Percentiles rank a stretch among this genome's conserved stretches.
These are phyloP conservation scores for Candida saitoana DNA, from an alignment of 805 yeast species.

Conservation along the genomic window DNA sequence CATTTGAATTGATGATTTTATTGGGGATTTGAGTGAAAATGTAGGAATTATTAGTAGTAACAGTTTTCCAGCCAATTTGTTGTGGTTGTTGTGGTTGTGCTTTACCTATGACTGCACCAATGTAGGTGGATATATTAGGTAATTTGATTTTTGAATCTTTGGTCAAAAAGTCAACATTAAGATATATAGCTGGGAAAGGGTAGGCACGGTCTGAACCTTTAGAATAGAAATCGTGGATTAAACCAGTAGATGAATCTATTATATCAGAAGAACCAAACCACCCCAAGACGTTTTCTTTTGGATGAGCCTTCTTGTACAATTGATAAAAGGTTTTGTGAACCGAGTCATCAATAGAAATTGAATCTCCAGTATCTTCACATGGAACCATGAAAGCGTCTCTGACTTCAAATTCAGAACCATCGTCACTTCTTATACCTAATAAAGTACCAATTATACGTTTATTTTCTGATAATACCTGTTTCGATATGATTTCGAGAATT, in stretches of 20 bases:
- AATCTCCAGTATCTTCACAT: conserved; percentile 67
- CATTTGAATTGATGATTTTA: conserved; percentile 49
- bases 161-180: conserved; percentile 62
- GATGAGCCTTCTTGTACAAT: conserved; percentile 71
- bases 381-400: conserved; percentile 80
- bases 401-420: conserved; percentile 70
- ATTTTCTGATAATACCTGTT: conserved; percentile 37
- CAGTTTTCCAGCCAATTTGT: conserved; percentile 38
- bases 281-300: conserved; percentile 74
- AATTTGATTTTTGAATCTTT: conserved; percentile 43
- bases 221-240: conserved; percentile 76
- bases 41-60: conserved; percentile 37
- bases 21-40: conserved; percentile 76
- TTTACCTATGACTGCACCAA: conserved; percentile 70
- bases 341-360: conserved; percentile 72
- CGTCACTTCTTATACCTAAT: conserved; percentile 78
- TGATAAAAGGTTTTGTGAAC: conserved; percentile 68
- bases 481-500: conserved; percentile 67
- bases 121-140: conserved; percentile 63
- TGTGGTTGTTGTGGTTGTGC: conserved; percentile 8
- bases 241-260: conserved; percentile 68
- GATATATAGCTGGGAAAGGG: conserved; percentile 75
- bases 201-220: conserved; percentile 64
- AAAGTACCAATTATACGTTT: conserved; percentile 76
- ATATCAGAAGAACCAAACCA: conserved; percentile 70